Evolutionary conservation across 148 eudicot species (phyloP), one percentile per base, ranked within the genome.

Genomic region (Camellia japonica): DNA sequence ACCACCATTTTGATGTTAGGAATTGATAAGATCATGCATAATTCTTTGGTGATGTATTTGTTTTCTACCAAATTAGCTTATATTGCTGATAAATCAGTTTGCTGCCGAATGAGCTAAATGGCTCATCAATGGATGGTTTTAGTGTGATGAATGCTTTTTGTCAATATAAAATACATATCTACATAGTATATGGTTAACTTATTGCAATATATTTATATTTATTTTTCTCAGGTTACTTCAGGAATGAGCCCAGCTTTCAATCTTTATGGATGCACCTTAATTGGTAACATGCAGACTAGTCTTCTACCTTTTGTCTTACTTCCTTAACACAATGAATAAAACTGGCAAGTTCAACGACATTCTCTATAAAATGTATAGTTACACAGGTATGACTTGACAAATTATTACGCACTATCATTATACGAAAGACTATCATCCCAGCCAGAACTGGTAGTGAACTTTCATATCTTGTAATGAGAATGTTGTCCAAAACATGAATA

Each of bases 181-280:
- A 2, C 23, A 4, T 61, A 61, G 23, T 61, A 66, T 66, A 38
- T 23, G 69, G 12, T 38, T 68, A 4, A 68, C 49, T 38, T 68
- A 3, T 72, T 76, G 73, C 30, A 42, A 69, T 9, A 19, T 16
- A 10, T 46, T 52, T 14, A 23, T 18, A 51, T 42, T 13, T 76
- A 58, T 63, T 41, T 64, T 10, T 42, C 80, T 66, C 81, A 95
- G 98, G 94, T 96, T 68, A 91, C 99, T 75, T 96, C 99, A 71
- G 99, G 99, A 85, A 96, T 96, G 99, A 93, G 91, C 80, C 99
- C 99, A 80, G 87, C 87, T 52, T 92, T 96, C 87, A 96, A 96
- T 82, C 94, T 89, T 61, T 92, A 93, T 79, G 99, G 99, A 74
- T 93, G 99, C 89, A 93, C 97, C 77, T 90, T 96, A 83, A 95